Evolutionary conservation across 441 rosid species (phyloP).

Genomic region (Brassica balearica): DNA sequence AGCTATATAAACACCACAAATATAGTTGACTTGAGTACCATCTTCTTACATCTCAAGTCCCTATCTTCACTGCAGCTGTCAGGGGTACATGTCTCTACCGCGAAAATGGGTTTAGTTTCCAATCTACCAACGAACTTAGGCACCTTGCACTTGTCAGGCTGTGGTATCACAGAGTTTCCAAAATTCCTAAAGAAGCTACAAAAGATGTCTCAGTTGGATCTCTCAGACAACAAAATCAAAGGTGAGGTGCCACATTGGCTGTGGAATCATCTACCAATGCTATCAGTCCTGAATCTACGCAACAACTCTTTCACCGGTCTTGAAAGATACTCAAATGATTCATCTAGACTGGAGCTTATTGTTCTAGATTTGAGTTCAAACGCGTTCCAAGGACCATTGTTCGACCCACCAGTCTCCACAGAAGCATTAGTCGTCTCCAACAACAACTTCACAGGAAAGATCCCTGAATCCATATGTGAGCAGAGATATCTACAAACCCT

Average conservation of each 20-base stretch:
- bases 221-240: background rate
- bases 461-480: conserved; percentile 1
- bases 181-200: background rate
- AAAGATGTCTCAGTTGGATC: background rate
- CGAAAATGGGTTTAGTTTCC: background rate
- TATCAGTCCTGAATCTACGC: background rate
- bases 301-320: conserved; percentile 2
- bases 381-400: background rate
- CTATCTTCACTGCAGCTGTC: background rate
- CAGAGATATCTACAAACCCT: background rate
- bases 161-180: conserved; percentile 2
- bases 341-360: background rate
- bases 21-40: background rate
- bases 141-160: background rate
- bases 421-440: background rate
- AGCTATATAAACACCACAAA: background rate
- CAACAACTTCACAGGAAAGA: conserved; percentile 5
- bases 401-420: background rate
- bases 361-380: conserved; percentile 1
- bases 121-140: background rate
- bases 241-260: background rate
- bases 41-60: conserved; percentile 2
- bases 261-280: background rate
- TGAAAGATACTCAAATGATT: background rate
- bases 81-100: conserved; percentile 2